Evolutionary conservation across 148 eudicot genomes (phyloP).

Genomic region (Rhododendron williamsianum): DNA sequence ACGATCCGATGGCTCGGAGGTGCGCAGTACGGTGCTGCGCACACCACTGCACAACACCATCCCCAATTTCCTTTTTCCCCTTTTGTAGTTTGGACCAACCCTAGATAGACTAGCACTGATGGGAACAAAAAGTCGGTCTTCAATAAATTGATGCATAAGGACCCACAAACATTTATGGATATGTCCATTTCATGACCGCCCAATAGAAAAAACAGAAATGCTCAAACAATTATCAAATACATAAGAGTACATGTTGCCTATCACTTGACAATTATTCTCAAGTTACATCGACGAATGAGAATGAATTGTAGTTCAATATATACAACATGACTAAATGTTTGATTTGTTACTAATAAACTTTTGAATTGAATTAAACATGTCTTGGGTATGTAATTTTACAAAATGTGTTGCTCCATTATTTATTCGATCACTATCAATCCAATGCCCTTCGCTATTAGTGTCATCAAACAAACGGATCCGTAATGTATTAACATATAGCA

Average conservation of each 20-base stretch:
- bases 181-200: neutral
- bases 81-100: neutral
- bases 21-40: too few species aligned
- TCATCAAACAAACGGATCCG: neutral
- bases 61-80: neutral
- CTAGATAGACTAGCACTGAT: neutral
- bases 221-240: too few species aligned
- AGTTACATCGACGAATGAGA: too few species aligned
- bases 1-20: too few species aligned
- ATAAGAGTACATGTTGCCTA: too few species aligned
- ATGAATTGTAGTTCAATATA: too few species aligned
- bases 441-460: neutral
- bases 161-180: neutral
- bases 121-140: neutral
- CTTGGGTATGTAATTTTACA: neutral
- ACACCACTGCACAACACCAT: too few species aligned
- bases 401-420: neutral
- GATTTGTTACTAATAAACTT: neutral
- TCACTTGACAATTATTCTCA: too few species aligned
- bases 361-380: neutral
- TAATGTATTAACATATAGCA: too few species aligned
- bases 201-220: neutral
- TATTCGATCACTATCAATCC: neutral
- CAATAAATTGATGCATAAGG: neutral
- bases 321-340: neutral